Evolutionary conservation across 2,329 filamentous ascomycete genomes (phyloP).

Genomic region (Venturia carpophila): DNA sequence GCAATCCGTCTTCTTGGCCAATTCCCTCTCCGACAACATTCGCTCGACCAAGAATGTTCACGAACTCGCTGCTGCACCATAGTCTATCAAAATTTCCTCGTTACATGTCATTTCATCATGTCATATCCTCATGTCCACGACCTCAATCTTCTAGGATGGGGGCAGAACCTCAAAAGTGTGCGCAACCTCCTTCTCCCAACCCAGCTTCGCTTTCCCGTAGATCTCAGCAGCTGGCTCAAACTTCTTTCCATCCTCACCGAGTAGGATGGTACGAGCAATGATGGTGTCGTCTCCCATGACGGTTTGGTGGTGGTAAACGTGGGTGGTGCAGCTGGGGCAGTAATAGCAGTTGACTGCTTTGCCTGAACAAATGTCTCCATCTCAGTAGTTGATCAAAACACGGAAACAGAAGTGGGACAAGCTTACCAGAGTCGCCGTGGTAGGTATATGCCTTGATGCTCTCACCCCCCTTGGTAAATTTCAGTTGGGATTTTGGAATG

Average conservation of each 20-base stretch:
- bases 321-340: constrained; percentile 42
- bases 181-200: constrained; percentile 47
- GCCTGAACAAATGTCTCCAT: constrained; percentile 28
- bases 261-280: constrained; percentile 44
- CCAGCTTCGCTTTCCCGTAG: constrained; percentile 44
- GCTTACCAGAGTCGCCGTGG: constrained; percentile 45
- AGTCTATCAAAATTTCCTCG: not conserved
- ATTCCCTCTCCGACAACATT: too few species aligned
- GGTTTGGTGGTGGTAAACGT: constrained; percentile 49
- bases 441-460: constrained; percentile 46
- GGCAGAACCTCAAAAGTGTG: constrained; percentile 29
- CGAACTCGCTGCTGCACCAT: not conserved
- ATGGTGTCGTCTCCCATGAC: constrained; percentile 45
- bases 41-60: not conserved
- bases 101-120: not conserved
- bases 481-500: constrained; percentile 42
- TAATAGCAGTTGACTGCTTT: constrained; percentile 51
- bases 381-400: constrained; percentile 14
- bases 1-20: too few species aligned
- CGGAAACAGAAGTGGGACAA: not conserved
- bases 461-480: constrained; percentile 44
- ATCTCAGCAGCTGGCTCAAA: constrained; percentile 48
- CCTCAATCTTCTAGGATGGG: constrained; percentile 8
- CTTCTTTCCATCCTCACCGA: constrained; percentile 37
- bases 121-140: not conserved